phyloP scores from a whole-genome alignment of 371 early-diverging fungal genomes.

The Lichtheimia hyalospora region DNA sequence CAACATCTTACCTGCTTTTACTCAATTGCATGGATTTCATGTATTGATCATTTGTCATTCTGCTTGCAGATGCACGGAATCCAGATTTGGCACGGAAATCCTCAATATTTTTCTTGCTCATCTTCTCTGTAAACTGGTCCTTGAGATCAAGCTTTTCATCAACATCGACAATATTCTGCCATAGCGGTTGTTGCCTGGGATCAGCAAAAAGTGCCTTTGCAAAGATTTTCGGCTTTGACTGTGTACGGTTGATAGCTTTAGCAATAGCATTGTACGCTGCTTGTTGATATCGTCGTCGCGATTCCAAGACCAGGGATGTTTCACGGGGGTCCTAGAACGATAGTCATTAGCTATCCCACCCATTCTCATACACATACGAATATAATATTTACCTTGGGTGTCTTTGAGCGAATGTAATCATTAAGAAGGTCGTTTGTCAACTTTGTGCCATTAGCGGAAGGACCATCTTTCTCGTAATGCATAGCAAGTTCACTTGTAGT shows the following conservation, averaged over 20 bases:
- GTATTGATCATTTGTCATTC: slow-evolving; percentile 9
- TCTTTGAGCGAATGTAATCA: background rate
- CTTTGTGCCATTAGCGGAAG: background rate
- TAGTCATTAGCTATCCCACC: too few relatives aligned
- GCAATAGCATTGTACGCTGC: slow-evolving; percentile 63
- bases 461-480: background rate
- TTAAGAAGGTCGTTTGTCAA: background rate
- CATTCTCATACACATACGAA: too few relatives aligned
- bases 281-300: slow-evolving; percentile 45
- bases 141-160: slow-evolving; percentile 12
- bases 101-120: slow-evolving; percentile 34
- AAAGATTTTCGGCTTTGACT: slow-evolving; percentile 45
- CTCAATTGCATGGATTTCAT: slow-evolving; percentile 27
- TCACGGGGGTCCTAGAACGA: slow-evolving; percentile 7
- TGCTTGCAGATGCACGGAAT: background rate
- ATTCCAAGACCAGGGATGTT: background rate
- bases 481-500: background rate
- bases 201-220: slow-evolving; percentile 48
- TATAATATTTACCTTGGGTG: too few relatives aligned
- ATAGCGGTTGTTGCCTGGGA: slow-evolving; percentile 38
- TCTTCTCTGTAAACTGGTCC: slow-evolving; percentile 23
- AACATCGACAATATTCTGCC: slow-evolving; percentile 58
- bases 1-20: slow-evolving; percentile 35
- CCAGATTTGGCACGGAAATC: slow-evolving; percentile 35
- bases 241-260: slow-evolving; percentile 57